Conservation (phyloP, 306 rosid species). For the Dalbergia cultrata region DNA sequence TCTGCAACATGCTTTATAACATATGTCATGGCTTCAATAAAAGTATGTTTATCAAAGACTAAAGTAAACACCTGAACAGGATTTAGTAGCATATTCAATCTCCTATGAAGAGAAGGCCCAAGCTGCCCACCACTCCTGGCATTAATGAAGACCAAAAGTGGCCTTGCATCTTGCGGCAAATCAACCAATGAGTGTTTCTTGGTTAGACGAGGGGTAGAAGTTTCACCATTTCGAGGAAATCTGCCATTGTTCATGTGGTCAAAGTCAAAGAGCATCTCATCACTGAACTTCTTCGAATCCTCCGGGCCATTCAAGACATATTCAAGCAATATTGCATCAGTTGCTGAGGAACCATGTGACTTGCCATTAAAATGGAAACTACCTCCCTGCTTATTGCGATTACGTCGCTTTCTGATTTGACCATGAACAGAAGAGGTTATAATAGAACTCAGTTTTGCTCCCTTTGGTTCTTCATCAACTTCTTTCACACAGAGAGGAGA, state of each 20-base stretch:
- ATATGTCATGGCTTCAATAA: constrained; percentile 31
- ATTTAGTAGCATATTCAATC: constrained; percentile 77
- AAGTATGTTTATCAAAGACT: constrained; percentile 19
- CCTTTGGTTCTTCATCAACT: constrained; percentile 59
- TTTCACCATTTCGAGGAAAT: constrained; percentile 45
- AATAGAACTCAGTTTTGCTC: constrained; percentile 54
- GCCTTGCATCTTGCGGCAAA: constrained; percentile 73
- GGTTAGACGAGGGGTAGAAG: constrained; percentile 40
- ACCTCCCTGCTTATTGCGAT: constrained; percentile 57
- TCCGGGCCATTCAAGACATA: constrained; percentile 61
- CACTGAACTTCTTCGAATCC: constrained; percentile 54
- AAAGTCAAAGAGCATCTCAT: constrained; percentile 48
- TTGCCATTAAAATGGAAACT: constrained; percentile 48
- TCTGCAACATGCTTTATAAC: constrained; percentile 21
- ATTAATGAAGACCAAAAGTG: constrained; percentile 80
- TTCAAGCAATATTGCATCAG: constrained; percentile 57
- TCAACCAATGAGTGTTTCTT: constrained; percentile 67
- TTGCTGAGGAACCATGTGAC: constrained; percentile 44
- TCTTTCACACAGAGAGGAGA: constrained; percentile 75
- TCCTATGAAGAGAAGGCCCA: constrained; percentile 75
- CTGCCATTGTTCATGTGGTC: constrained; percentile 47
- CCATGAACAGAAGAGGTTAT: constrained; percentile 61
- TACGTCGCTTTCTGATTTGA: constrained; percentile 63
- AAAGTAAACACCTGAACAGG: constrained; percentile 72
- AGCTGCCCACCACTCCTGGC: constrained; percentile 79